Conservation (phyloP, 768 basidiomycete species). For the Wakefieldia striispora region DNA sequence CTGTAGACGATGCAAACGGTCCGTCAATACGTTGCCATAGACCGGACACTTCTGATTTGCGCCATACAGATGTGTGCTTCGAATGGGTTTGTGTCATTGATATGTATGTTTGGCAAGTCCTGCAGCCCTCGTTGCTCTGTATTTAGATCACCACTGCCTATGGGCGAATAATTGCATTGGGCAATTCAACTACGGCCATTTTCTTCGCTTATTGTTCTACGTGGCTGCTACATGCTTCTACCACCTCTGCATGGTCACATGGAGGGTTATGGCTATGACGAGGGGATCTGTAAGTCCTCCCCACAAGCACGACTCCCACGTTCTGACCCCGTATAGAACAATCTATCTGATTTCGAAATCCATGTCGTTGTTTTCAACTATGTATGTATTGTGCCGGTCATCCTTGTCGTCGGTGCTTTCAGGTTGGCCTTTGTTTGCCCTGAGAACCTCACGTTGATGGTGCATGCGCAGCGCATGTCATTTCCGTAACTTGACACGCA, state of each 20-base stretch:
- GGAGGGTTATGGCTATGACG: constrained; percentile 51
- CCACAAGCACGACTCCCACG: neutral
- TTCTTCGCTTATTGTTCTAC: constrained; percentile 90
- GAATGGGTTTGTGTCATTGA: constrained; percentile 65
- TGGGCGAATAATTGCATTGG: constrained; percentile 97
- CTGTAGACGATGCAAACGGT: constrained; percentile 85
- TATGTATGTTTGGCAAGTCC: neutral
- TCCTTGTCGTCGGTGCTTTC: constrained; percentile 86
- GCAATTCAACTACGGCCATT: constrained; percentile 84
- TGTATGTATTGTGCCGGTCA: constrained; percentile 78
- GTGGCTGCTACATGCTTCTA: constrained; percentile 90
- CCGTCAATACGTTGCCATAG: constrained; percentile 24
- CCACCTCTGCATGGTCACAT: constrained; percentile 80
- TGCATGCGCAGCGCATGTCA: constrained; percentile 71
- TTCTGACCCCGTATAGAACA: constrained; percentile 46
- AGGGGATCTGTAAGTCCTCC: constrained; percentile 45
- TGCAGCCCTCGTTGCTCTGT: constrained; percentile 4
- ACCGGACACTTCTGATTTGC: constrained; percentile 1
- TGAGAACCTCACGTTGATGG: constrained; percentile 12
- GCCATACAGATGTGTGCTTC: constrained; percentile 66
- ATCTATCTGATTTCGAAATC: constrained; percentile 66
- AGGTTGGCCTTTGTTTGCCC: constrained; percentile 48
- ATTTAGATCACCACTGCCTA: constrained; percentile 82
- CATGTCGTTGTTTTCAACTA: constrained; percentile 86
- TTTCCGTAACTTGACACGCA: constrained; percentile 68